These are phyloP conservation scores for Aspergillus uvarum DNA, from an alignment of 2,329 filamentous ascomycete species.

Conservation along the genomic window DNA sequence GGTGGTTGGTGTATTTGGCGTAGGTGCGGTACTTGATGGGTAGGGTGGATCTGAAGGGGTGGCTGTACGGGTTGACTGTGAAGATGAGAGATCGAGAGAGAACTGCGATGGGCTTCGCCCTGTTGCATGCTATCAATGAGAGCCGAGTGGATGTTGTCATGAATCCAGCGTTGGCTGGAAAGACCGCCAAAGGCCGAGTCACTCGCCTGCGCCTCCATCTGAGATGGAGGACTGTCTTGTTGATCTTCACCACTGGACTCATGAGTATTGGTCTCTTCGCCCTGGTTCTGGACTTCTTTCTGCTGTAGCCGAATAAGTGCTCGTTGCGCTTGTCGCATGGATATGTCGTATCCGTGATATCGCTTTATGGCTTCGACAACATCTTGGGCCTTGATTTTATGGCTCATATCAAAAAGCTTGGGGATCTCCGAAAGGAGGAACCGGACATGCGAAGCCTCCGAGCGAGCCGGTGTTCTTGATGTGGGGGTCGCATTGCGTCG, in stretches of 20 bases:
- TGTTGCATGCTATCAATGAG: constrained; percentile 31
- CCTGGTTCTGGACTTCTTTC: constrained; percentile 24
- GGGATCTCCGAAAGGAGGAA: constrained; percentile 42
- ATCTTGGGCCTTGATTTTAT: constrained; percentile 38
- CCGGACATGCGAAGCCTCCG: constrained; percentile 42
- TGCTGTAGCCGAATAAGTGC: constrained; percentile 39
- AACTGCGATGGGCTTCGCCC: constrained; percentile 23
- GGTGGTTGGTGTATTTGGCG: constrained; percentile 18
- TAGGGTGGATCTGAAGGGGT: constrained; percentile 13
- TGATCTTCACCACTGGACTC: constrained; percentile 28
- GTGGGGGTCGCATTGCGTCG: constrained; percentile 31
- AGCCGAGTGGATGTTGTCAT: constrained; percentile 28
- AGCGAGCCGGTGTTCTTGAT: constrained; percentile 36
- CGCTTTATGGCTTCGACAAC: constrained; percentile 43
- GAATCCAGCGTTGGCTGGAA: constrained; percentile 35
- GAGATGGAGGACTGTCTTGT: constrained; percentile 26
- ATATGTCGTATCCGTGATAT: constrained; percentile 43
- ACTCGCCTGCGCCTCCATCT: constrained; percentile 27
- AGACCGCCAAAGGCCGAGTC: constrained; percentile 28
- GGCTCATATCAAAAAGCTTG: constrained; percentile 41
- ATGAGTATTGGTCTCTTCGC: constrained; percentile 23
- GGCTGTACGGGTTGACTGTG: constrained; percentile 23
- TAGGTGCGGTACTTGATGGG: constrained; percentile 18
- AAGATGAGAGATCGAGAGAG: constrained; percentile 19
- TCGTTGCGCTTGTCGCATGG: constrained; percentile 40